Evolutionary conservation across 768 basidiomycete genomes (phyloP), one percentile per base, ranked within the genome.

Genomic region (Mycena kentingensis): DNA sequence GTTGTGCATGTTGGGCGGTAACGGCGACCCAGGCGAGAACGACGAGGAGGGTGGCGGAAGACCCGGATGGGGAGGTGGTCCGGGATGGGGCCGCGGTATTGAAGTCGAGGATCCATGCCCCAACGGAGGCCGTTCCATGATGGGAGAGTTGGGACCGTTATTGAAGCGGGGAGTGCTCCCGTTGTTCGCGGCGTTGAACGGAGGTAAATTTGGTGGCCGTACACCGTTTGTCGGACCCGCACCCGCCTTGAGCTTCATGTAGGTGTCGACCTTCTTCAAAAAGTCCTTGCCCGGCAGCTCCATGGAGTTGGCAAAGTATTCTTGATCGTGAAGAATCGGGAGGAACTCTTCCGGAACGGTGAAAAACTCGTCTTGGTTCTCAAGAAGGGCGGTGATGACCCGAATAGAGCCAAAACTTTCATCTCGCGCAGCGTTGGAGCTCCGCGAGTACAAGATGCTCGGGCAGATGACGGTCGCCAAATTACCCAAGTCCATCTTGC

Each of bases 401-500:
- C 81, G 82, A 52, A 98, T 93, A 13, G 88, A 88, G 43, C 82
- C 79, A 65, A 98, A 97, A 58, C 93, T 97, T 67, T 98, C 95
- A 69, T 97, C 96, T 50, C 88, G 83, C 37, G 89, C 83, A 1
- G 92, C 87, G 63, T 98, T 89, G 48, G 85, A 82, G 18, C 88
- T 87, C 51, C 88, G 80, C 34, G 91, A 88, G 68, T 95, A 97
- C 32, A 99, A 83, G 57, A 99, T 98, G 63, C 93, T 98, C n/a
- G 97, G 97, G 64, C 90, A 88, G 60, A 98, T 95, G 70, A 98
- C 96, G 8, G 93, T 98, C 29, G 97, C 93, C 60, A 99, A 80
- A 69, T 99, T 99, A 16, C 80, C 80, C 41, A 98, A 76, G 70
- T 99, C 97, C 97, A 99, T 99, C 75, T 96, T 95, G 73, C 91